Conservation (phyloP, 2,329 filamentous ascomycete genomes). For the Ophiostoma populinum region DNA sequence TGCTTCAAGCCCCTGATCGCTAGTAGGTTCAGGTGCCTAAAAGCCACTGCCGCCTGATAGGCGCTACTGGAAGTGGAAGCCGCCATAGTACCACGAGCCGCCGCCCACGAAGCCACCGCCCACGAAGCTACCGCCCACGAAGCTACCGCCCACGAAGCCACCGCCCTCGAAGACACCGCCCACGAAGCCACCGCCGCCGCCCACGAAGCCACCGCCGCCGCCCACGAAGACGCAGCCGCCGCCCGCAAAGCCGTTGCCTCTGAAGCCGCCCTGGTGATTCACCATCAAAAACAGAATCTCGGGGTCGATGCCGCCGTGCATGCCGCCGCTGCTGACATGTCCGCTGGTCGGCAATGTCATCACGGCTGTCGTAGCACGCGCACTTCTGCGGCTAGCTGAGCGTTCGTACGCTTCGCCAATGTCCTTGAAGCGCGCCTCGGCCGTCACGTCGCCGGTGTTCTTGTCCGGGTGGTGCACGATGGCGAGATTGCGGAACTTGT, state of each 20-base stretch:
- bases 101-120: too few relatives aligned
- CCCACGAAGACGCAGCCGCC: constrained; percentile 24
- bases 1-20: too few relatives aligned
- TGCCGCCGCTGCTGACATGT: constrained; percentile 50
- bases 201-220: constrained; percentile 33
- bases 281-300: constrained; percentile 76
- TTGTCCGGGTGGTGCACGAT: constrained; percentile 95
- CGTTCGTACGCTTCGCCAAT: constrained; percentile 94
- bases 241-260: constrained; percentile 28
- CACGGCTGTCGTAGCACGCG: constrained; percentile 78
- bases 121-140: too few relatives aligned
- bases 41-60: too few relatives aligned
- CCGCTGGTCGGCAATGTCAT: constrained; percentile 72
- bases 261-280: constrained; percentile 40
- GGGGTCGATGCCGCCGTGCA: constrained; percentile 51
- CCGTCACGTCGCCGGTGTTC: constrained; percentile 72
- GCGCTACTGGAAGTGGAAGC: constrained; percentile 13
- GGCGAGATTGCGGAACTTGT: constrained; percentile 84
- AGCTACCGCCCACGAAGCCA: too few relatives aligned
- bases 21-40: too few relatives aligned
- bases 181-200: too few relatives aligned
- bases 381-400: constrained; percentile 90
- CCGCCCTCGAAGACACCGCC: too few relatives aligned
- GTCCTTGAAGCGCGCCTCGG: constrained; percentile 92
- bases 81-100: constrained; percentile 24